Evolutionary conservation across 805 yeast genomes (phyloP), one percentile per base, ranked within the genome.

Genomic region (Lipomyces sp.): DNA sequence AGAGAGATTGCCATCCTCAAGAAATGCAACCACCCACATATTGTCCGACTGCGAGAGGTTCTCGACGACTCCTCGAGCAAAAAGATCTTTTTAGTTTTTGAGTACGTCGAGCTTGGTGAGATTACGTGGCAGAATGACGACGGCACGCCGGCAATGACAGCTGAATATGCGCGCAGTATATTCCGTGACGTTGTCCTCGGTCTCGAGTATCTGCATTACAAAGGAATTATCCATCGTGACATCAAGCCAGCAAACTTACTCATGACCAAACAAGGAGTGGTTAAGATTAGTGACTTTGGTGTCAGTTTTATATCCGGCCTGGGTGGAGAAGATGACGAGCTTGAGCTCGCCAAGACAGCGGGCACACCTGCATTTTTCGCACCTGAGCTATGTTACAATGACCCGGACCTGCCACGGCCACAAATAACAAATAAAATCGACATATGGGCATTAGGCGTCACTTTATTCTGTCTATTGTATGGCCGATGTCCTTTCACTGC

Each of bases 291-390:
- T n/a, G 99, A 94, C 79, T 95, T 94, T 79, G 98, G 99, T 32
- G 96, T 95, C 13, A 91, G 97, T 0, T 90, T 90, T 77, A 92
- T 94, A 0, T 76, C 82, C 2, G 69, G 68, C 35, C 61, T 73
- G 35, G 54, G 62, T 11, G 74, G 73, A n/a, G 71, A 70, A 39
- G 71, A 69, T 33, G 71, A 35, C 80, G 97, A 92, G 69, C 80
- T 87, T 64, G 98, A 94, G 73, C 81, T 94, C 68, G 96, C 97
- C 1, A 94, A 93, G 77, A 94, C 98, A 0, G 98, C 96, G 0
- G 99, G 98, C 4, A 94, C 98, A 0, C 98, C 98, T 1, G 98
- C 97, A 0, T 94, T 94, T 77, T 88, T 92, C 74, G 97, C 98
- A 0, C 97, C 97, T 0, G 99, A 95, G 76, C 81, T 93, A 57